Conservation (phyloP, 2,329 filamentous ascomycete genomes). For the Cladosporium sp. region DNA sequence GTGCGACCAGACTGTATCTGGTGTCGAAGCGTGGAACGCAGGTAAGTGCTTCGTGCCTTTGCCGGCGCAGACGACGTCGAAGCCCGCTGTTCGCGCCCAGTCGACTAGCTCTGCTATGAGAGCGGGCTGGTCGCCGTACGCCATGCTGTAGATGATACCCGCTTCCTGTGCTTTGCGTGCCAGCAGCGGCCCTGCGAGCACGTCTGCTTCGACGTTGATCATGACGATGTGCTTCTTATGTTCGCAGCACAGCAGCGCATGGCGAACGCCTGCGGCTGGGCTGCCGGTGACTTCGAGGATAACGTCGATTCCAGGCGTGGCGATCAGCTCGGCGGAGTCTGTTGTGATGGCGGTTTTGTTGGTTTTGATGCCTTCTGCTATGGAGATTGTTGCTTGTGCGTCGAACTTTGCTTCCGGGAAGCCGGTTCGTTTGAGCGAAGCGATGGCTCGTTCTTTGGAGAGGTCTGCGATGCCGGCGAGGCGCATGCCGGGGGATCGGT, state of each 20-base stretch:
- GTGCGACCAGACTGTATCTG: slow-evolving; percentile 51
- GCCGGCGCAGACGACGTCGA: slow-evolving; percentile 49
- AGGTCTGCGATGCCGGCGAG: slow-evolving; percentile 50
- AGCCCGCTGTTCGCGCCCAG: slow-evolving; percentile 49
- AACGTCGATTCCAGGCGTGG: slow-evolving; percentile 48
- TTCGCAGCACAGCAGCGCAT: slow-evolving; percentile 49
- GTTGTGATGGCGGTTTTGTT: slow-evolving; percentile 49
- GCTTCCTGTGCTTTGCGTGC: slow-evolving; percentile 47
- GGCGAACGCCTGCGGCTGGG: slow-evolving; percentile 47
- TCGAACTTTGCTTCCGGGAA: slow-evolving; percentile 46
- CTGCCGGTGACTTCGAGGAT: slow-evolving; percentile 50
- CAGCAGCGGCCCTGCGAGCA: slow-evolving; percentile 47
- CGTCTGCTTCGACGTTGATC: slow-evolving; percentile 52
- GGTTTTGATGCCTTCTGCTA: slow-evolving; percentile 45
- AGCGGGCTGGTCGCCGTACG: slow-evolving; percentile 50
- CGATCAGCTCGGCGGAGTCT: slow-evolving; percentile 47
- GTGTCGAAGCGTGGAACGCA: slow-evolving; percentile 50
- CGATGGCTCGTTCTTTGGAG: slow-evolving; percentile 44
- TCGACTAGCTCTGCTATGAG: slow-evolving; percentile 49
- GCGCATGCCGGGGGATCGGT: slow-evolving; percentile 47
- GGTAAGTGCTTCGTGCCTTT: slow-evolving; percentile 53
- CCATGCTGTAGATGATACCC: slow-evolving; percentile 53
- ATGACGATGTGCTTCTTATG: slow-evolving; percentile 54
- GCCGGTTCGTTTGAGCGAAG: slow-evolving; percentile 45
- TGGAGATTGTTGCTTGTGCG: slow-evolving; percentile 36